A percentile compares a stretch with the other conserved stretches of the same genome.
Evolutionary conservation across 768 basidiomycete genomes (phyloP).

Genomic region (Lentinula sp.): DNA sequence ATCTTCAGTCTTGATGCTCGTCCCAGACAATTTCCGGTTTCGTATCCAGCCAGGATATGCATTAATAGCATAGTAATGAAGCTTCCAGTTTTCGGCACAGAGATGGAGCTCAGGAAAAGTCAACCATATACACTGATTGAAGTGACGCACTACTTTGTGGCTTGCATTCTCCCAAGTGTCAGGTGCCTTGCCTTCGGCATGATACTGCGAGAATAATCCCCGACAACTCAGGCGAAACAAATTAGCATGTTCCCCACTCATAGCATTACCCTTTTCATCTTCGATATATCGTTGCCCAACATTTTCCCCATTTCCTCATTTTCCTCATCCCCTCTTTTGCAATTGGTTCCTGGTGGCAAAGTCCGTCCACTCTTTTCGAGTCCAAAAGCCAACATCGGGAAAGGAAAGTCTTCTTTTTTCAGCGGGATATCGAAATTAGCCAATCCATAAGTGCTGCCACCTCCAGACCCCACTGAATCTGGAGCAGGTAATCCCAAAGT

Average conservation of each 20-base stretch:
- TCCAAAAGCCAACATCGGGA: neutral
- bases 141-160: neutral
- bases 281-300: neutral
- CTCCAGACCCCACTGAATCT: too few relatives aligned
- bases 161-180: neutral
- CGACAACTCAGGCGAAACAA: neutral
- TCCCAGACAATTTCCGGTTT: too few relatives aligned
- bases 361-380: neutral
- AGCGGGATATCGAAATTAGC: neutral
- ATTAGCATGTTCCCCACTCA: neutral
- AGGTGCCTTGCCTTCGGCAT: neutral
- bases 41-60: constrained; percentile 3
- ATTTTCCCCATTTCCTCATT: neutral
- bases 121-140: neutral
- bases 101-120: constrained; percentile 6
- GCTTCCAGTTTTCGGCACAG: constrained; percentile 7
- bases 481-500: too few relatives aligned
- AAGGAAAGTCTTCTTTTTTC: neutral
- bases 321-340: neutral
- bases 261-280: neutral
- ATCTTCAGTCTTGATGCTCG: too few relatives aligned
- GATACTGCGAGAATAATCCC: neutral
- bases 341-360: neutral
- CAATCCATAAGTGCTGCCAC: too few relatives aligned
- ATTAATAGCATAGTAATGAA: neutral